Base-by-base conservation (phyloP, 2,329 filamentous ascomycete genomes). In the Colletotrichum limetticola region DNA sequence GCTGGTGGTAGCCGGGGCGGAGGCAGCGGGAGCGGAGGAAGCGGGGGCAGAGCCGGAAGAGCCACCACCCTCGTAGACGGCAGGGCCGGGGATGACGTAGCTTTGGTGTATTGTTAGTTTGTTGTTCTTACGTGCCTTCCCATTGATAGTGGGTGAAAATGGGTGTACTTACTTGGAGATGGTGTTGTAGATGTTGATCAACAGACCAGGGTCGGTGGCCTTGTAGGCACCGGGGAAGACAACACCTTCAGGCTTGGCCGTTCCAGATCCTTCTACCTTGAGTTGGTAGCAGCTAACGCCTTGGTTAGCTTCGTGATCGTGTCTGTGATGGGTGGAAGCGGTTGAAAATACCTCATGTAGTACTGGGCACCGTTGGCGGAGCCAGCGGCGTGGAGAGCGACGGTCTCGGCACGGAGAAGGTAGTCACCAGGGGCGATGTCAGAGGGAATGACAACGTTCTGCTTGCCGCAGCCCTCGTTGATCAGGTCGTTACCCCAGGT, bases 371-470 rank as follows among this genome's bases (percentile, higher is more conserved):
- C 83, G 42, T 78, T 77, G 62, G 77, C 78, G 75, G 78, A 81
- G 37, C 74, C 71, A 55, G 82, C 83, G 8, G 78, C 78, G 80
- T 90, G 88, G 7, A 90, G 84, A 46, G 87, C 87, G 72, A 90
- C 85, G 72, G 88, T 82, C 80, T 90, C 88, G 76, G 88, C 85
- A 66, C 88, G 85, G 49, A 89, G 81, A 60, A 90, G 85, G 78
- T 89, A 90, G 77, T 88, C 85, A 53, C 88, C 88, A 6, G 85
- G 77, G 24, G 83, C 83, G 55, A 90, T 82, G 70, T 83, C 82
- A 6, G 78, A 71, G 16, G 88, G 87, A 66, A 90, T 86, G 61
- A 55, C 32, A 53, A 75, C 42, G 42, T 28, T 72, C 68, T 72
- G 68, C 56, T 68, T 71, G 55, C 74, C 74, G 68, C 74, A 75